Percentiles rank a stretch among this genome's conserved stretches.
phyloP scores from a whole-genome alignment of 306 rosid genomes.

The Luffa aegyptiaca region DNA sequence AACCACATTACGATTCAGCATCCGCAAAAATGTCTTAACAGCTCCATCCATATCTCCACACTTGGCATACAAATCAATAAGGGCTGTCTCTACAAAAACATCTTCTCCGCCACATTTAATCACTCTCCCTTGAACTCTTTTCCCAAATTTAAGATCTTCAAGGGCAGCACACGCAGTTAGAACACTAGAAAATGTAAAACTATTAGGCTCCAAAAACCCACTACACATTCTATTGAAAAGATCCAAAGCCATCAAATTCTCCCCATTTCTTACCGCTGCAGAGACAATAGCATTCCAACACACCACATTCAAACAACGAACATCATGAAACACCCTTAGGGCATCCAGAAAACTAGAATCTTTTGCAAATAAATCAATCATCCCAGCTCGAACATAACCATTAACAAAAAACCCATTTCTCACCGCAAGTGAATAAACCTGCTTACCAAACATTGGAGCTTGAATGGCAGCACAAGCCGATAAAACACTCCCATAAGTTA shows the following conservation, averaged over 20 bases:
- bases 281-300: conserved; percentile 59
- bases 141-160: conserved; percentile 43
- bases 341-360: conserved; percentile 20
- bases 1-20: conserved; percentile 55
- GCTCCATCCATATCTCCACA: conserved; percentile 63
- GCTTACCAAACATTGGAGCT: conserved; percentile 30
- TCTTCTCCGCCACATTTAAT: conserved; percentile 48
- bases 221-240: conserved; percentile 37
- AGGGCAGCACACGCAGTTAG: conserved; percentile 50
- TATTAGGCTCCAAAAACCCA: conserved; percentile 35
- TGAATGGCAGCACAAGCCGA: conserved; percentile 47
- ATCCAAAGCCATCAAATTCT: conserved; percentile 37
- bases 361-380: conserved; percentile 34
- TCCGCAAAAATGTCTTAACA: conserved; percentile 40
- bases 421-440: conserved; percentile 27
- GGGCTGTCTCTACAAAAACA: conserved; percentile 57
- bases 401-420: conserved; percentile 30
- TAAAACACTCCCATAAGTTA: conserved; percentile 59
- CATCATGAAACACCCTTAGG: conserved; percentile 41
- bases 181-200: conserved; percentile 51
- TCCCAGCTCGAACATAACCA: conserved; percentile 32
- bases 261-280: conserved; percentile 53
- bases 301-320: conserved; percentile 37
- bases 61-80: conserved; percentile 53
- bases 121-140: conserved; percentile 45